Evolutionary conservation across 768 basidiomycete species (phyloP).

Genomic region (Daedalea quercina): DNA sequence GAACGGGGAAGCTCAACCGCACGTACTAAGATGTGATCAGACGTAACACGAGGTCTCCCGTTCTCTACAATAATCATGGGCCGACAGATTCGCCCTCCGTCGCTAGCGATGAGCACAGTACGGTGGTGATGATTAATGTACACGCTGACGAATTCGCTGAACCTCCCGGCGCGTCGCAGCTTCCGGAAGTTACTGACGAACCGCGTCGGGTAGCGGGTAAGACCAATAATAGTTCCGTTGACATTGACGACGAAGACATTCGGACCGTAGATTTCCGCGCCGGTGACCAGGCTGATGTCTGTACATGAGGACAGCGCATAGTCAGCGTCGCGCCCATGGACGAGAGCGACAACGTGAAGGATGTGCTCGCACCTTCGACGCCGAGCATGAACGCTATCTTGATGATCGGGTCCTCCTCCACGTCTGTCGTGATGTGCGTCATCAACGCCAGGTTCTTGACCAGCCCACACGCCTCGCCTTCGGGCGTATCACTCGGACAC

Average conservation of each 20-base stretch:
- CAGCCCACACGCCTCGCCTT: conserved; percentile 98
- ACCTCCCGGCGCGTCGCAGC: conserved; percentile 82
- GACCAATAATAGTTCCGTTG: conserved; percentile 92
- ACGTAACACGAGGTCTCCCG: conserved; percentile 64
- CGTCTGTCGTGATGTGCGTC: conserved; percentile 99
- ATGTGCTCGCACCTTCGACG: conserved; percentile 68
- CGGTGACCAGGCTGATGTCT: conserved; percentile 91
- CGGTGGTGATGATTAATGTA: conserved; percentile 95
- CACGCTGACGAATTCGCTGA: conserved; percentile 95
- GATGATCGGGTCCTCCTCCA: conserved; percentile 91
- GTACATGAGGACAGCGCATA: conserved; percentile 8
- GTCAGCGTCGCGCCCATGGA: conserved; percentile 4
- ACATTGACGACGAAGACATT: conserved; percentile 94
- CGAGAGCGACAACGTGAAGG: background rate
- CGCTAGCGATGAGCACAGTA: conserved; percentile 92
- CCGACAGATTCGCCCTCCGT: conserved; percentile 96
- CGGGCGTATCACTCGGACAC: conserved; percentile 97
- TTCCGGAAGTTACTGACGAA: conserved; percentile 91
- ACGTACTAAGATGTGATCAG: conserved; percentile 73
- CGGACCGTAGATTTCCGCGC: conserved; percentile 92
- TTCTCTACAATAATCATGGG: conserved; percentile 96
- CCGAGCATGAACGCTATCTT: conserved; percentile 91
- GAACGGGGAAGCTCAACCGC: conserved; percentile 1
- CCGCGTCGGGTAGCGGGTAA: conserved; percentile 76
- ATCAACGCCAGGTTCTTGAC: conserved; percentile 98